Base-by-base conservation (phyloP, 2,329 filamentous ascomycete genomes). In the Arthrinium phaeospermum region DNA sequence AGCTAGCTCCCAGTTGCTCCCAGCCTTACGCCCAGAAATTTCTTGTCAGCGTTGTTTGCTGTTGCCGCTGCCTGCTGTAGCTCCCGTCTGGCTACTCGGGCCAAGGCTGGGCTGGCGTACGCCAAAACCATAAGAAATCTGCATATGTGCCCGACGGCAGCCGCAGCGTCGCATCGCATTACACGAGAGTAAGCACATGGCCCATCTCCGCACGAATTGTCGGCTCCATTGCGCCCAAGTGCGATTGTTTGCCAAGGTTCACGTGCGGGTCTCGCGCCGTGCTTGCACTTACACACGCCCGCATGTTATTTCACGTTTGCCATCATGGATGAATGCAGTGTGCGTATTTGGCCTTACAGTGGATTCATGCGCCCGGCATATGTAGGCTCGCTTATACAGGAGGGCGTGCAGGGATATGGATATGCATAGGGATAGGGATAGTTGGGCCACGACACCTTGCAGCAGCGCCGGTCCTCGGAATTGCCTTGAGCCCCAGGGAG, bases 61-160 rank as follows among this genome's bases (percentile, higher is more conserved):
- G 49, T n/a, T 51, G n/a, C n/a, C 49, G 49, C n/a, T 27, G n/a
- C n/a, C 49, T 51, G 49, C n/a, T 27, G n/a, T 24, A 51, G n/a
- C n/a, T 24, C 13, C n/a, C 49, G n/a, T 51, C 49, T 27, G 47
- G 47, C 47, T 16, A 16, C 27, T 34, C 53, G 30, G 14, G 27
- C 12, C n/a, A 8, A 19, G 27, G 14, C 14, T 34, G 27, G 51
- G 27, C 51, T 22, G 45, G 45, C 10, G 22, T 8, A 49, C 46
- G 10, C 14, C 30, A 34, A 61, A 16, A 24, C 10, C 27, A 30
- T 30, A 41, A 41, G 10, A 12, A 34, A 24, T 41, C 19, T 64
- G 57, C 57, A 64, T 12, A 41, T 64, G 57, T 64, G 57, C 57
- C 57, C 57, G 34, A 64, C 57, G 57, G 34, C 30, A 41, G 30